Base-by-base conservation (phyloP, 169 alveolate species). In the Plasmodium inui region DNA sequence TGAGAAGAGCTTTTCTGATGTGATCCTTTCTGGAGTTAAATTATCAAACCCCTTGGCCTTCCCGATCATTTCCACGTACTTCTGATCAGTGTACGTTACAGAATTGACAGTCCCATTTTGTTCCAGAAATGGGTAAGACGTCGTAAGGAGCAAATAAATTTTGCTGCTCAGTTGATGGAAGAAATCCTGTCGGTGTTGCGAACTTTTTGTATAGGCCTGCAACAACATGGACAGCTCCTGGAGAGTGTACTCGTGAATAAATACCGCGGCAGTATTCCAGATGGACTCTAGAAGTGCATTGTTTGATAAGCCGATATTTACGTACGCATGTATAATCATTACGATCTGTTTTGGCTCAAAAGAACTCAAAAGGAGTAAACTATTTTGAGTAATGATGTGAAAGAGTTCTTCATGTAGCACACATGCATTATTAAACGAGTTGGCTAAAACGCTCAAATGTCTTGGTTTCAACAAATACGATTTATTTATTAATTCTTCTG, bases 211-310 rank as follows among this genome's bases (percentile, higher is more conserved):
- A 50, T 88, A 88, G 57, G 94, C 88, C 53, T 88, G 94, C 10
- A 88, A 17, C 50, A 88, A n/a, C 94, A 88, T 88, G 50, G 94
- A 88, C 19, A 88, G 30, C 55, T 88, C 94, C 82, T 88, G 94
- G 4, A 88, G 26, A 8, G 82, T 55, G 82, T 88, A 88, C n/a
- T 79, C 88, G 3, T 70, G 30, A n/a, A 88, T 88, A 79, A 26
- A 88, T 79, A 39, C 30, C 5, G 19, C 26, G 14, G 94, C 82
- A 26, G 30, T 67, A 14, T 88, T 26, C 94, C 94, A 88, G 17
- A 88, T 79, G 50, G 80, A 28, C 3, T 79, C 55, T 12, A 88
- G 57, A 39, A 88, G 46, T 26, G 32, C 72, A 88, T 88, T 88
- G 39, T 88, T 76, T 78, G 55, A 28, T 28, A 88, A 44, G 6